Evolutionary conservation across 1,284 basidiomycete genomes (phyloP).

Genomic region (Malassezia caprae): DNA sequence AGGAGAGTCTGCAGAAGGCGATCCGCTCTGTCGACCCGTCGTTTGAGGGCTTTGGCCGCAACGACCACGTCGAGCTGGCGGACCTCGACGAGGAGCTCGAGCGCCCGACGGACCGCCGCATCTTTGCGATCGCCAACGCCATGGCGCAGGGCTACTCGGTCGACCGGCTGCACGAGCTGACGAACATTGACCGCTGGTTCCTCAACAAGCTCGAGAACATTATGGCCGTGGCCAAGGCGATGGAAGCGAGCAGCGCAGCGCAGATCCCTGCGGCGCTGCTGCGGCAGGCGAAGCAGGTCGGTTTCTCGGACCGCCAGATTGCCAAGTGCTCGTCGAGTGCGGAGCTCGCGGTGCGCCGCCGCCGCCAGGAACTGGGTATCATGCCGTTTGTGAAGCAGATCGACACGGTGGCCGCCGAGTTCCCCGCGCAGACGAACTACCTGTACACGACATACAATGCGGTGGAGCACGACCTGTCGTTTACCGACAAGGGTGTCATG

Average conservation of each 20-base stretch:
- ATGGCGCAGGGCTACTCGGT: constrained; percentile 82
- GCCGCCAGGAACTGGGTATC: constrained; percentile 74
- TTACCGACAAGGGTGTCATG: constrained; percentile 87
- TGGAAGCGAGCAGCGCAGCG: constrained; percentile 61
- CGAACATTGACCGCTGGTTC: constrained; percentile 98
- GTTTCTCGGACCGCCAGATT: constrained; percentile 88
- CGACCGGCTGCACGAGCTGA: constrained; percentile 92
- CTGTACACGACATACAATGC: constrained; percentile 97
- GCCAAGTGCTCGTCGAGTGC: constrained; percentile 71
- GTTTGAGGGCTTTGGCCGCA: constrained; percentile 84
- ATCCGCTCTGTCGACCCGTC: constrained; percentile 91
- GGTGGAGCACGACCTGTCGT: constrained; percentile 76
- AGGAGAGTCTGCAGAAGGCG: constrained; percentile 96
- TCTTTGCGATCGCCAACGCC: constrained; percentile 80
- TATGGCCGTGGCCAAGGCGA: constrained; percentile 28
- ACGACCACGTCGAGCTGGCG: constrained; percentile 60
- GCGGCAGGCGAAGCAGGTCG: constrained; percentile 80
- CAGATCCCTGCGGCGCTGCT: constrained; percentile 61
- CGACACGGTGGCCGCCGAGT: constrained; percentile 95
- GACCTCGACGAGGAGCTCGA: constrained; percentile 73
- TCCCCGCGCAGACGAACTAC: constrained; percentile 97
- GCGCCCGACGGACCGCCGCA: constrained; percentile 81
- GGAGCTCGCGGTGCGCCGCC: constrained; percentile 73
- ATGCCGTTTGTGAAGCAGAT: constrained; percentile 95
- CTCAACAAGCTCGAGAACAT: constrained; percentile 64